Percentiles rank a stretch among this genome's conserved stretches.
Conservation (phyloP, 2,329 filamentous ascomycete genomes). For the Tolypocladium inflatum region DNA sequence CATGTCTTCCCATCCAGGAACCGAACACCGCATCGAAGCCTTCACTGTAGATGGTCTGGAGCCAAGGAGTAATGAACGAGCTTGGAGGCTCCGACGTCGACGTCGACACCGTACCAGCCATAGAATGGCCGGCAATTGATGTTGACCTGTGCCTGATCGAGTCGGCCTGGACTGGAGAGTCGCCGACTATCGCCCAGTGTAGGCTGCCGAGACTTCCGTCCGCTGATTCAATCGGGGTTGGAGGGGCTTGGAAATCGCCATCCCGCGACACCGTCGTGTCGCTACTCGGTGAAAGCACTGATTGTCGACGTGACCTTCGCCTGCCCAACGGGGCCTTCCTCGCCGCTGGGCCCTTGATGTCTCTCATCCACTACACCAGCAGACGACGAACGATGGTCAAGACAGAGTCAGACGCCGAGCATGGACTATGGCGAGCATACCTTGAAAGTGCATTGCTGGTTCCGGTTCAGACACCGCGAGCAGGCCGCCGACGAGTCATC, state of each 20-base stretch:
- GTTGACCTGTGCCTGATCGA: not conserved
- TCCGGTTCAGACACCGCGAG: slow-evolving; percentile 40
- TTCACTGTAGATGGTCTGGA: slow-evolving; percentile 20
- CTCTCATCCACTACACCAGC: slow-evolving; percentile 2
- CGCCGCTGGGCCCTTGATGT: not conserved
- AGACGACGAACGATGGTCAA: not conserved
- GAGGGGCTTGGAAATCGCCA: not conserved
- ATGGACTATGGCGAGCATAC: slow-evolving; percentile 4
- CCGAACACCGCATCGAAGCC: slow-evolving; percentile 31
- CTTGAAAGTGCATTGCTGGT: slow-evolving; percentile 18
- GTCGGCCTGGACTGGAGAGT: not conserved
- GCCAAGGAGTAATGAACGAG: slow-evolving; percentile 11
- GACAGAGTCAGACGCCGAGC: not conserved
- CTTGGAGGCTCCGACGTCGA: not conserved
- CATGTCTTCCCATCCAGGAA: slow-evolving; percentile 30
- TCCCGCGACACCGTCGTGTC: not conserved
- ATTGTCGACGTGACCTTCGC: slow-evolving; percentile 1
- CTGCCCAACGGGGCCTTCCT: not conserved
- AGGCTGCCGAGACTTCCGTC: not conserved
- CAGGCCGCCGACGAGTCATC: slow-evolving; percentile 59
- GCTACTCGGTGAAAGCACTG: not conserved
- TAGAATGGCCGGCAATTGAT: not conserved
- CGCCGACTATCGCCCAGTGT: not conserved
- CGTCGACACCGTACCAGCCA: slow-evolving; percentile 2
- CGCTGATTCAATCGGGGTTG: not conserved